These are phyloP conservation scores for Cardiospermum halicacabum DNA, from an alignment of 345 rosid genomes.

Conservation along the genomic window DNA sequence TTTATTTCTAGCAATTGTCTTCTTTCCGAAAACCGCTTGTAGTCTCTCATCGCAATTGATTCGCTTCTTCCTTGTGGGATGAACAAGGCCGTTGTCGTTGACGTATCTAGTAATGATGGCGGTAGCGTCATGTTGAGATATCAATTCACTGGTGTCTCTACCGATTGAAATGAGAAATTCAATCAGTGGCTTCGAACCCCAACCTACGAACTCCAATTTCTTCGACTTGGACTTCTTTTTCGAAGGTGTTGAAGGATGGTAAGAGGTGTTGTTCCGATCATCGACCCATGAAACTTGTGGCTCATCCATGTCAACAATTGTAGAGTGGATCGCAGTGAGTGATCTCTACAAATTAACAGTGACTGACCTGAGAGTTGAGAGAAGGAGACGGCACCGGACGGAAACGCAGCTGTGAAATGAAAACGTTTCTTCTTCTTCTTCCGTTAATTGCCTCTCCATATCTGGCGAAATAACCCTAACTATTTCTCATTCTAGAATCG, in stretches of 20 bases:
- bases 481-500: no score
- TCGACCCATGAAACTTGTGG: conserved; percentile 37
- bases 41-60: conserved; percentile 52
- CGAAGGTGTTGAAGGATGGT: conserved; percentile 8
- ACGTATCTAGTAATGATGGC: conserved; percentile 42
- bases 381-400: no score
- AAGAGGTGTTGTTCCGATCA: conserved; percentile 23
- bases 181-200: conserved; percentile 74
- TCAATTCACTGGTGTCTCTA: conserved; percentile 33
- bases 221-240: conserved; percentile 46
- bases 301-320: conserved; percentile 2
- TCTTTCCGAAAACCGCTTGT: conserved; percentile 53
- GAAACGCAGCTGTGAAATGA: no score
- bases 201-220: conserved; percentile 50
- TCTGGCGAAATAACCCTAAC: no score
- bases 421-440: no score
- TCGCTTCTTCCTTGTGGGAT: conserved; percentile 51
- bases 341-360: no score
- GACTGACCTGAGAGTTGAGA: no score
- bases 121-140: conserved; percentile 48
- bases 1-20: conserved; percentile 35
- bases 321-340: no score
- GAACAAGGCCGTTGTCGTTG: conserved; percentile 34
- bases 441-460: no score
- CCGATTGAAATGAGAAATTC: conserved; percentile 57